Base-by-base conservation (phyloP, 2,329 filamentous ascomycete species). In the Fusarium buharicum region DNA sequence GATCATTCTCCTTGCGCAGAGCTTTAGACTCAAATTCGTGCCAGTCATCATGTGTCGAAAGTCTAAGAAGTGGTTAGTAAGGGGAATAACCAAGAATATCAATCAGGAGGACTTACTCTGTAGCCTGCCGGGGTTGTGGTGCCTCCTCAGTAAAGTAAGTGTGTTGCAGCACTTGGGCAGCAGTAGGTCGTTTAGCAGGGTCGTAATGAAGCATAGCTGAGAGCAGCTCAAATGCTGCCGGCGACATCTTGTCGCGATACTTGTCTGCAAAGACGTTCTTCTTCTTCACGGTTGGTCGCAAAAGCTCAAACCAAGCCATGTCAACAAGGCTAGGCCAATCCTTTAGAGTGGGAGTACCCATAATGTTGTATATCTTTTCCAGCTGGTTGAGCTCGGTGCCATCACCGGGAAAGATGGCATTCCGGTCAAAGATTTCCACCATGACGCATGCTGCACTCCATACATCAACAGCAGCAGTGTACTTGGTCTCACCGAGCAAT, bases 11-110 rank as follows among this genome's bases (percentile, higher is more conserved):
- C 68, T 95, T 95, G 28, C 95, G 85, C 22, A 97, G 82, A 14
- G 93, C 93, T 78, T 99, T 99, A 52, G 92, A 96, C 78, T 99
- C 95, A 71, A 98, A 97, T 74, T 99, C 95, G 73, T 99, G 95
- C 95, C 95, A 99, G 70, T 99, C 95, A 69, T 95, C 87, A 27
- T 99, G 84, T 44, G 88, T 81, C 57, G 89, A 87, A 45, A 99
- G 84, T 71, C 90, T 91, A 62, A 33, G 50, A 40, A 11, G 70
- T 58, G 65, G 72, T 80, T 71, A 79, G 75, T 38, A 60, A 14
- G 5, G 30, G 30, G 30, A 14, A 13, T 12, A 37, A 17, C 33
- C 12, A 41, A 59, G 33, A 30, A 40, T 39, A 28, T n/a, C 30
- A 38, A 17, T 12, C 34, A 27, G 50, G 14, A 46, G n/a, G 56